Percentiles rank a stretch among this genome's conserved stretches.
Conservation (phyloP, 2,329 filamentous ascomycete species). For the Reticulascus tulasneorum region DNA sequence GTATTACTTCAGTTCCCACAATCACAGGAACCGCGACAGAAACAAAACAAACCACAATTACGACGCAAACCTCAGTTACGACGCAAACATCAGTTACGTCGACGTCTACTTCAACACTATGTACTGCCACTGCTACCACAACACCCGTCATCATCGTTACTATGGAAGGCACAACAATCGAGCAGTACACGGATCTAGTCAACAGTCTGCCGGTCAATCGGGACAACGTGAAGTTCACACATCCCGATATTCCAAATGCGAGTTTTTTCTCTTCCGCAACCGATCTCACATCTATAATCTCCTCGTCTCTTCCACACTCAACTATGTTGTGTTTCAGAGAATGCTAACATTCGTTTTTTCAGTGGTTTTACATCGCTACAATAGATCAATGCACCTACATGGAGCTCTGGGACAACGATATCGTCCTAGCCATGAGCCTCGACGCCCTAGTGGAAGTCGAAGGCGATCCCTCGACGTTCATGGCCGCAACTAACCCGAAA, state of each 20-base stretch:
- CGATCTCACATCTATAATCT: no score
- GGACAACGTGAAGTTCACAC: background rate
- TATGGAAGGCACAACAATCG: background rate
- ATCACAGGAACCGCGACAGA: no score
- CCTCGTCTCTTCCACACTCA: no score
- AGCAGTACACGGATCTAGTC: background rate
- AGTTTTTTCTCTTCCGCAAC: background rate
- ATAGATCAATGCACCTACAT: background rate
- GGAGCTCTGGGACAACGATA: background rate
- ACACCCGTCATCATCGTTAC: background rate
- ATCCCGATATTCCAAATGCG: background rate
- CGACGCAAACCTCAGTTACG: no score
- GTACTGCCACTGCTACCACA: background rate
- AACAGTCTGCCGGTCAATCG: background rate
- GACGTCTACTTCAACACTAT: background rate
- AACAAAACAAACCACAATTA: no score
- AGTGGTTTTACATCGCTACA: background rate
- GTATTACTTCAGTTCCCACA: no score
- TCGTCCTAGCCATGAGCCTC: background rate
- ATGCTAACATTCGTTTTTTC: no score
- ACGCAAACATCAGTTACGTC: background rate
- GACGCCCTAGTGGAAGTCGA: background rate
- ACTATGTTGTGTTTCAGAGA: no score
- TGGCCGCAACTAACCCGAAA: no score
- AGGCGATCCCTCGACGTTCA: no score